Base-by-base conservation (phyloP, 2,329 filamentous ascomycete genomes). In the Mycocentrospora acerina region DNA sequence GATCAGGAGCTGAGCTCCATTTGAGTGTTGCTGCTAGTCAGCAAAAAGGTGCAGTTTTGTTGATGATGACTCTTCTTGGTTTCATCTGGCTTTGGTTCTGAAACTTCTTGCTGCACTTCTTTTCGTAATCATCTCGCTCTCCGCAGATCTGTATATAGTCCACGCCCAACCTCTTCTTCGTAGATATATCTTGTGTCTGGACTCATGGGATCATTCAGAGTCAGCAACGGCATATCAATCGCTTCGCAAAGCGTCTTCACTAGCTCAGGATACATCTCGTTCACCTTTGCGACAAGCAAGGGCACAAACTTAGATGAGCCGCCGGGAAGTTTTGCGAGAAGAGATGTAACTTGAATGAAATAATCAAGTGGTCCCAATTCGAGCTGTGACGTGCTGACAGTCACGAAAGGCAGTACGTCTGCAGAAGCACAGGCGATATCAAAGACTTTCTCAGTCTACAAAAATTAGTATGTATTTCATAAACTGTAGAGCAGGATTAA, bases 361-460 rank as follows among this genome's bases (percentile, higher is more conserved):
- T 57, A 55, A 36, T 56, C 52, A 6, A 40, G 16, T 7, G 49
- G 52, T 10, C 44, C 43, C 2, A 53, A 40, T 27, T 55, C 51
- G 10, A 53, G 5, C 24, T 51, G 46, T 7, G 47, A 47, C 1
- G 44, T 32, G 3, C 37, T 22, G 4, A 26, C 22, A 7, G 51
- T 39, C n/a, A 59, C 32, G 17, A 60, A 62, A 12, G 57, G 57
- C 1, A 62, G 39, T 2, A 61, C 44, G 24, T 62, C 58, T 2
- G 53, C 43, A 6, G 61, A 44, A 5, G 59, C 58, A 32, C 59
- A 62, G 4, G 57, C 57, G 5, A 62, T 50, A 22, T 62, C 58
- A 22, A 62, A 62, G 3, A 62, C 46, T 27, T 61, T 61, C 19
- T 61, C 59, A 13, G 56, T 56, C 56, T 58, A 29, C 0, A 1